Base-by-base conservation (phyloP, 2,329 filamentous ascomycete species). In the Chlorencoelia australis region DNA sequence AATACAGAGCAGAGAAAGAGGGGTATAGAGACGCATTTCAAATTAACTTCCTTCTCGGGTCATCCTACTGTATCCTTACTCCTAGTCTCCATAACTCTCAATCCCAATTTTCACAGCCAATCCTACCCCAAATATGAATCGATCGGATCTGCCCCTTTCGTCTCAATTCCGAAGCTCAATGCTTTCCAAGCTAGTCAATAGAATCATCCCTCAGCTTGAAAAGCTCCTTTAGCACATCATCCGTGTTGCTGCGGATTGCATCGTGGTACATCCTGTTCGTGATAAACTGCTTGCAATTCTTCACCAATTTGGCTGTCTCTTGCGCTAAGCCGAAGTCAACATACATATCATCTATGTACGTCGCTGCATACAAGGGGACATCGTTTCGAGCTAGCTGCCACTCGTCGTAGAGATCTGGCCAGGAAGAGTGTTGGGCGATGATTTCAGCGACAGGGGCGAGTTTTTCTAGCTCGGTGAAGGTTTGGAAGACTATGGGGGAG, bases 201-300 rank as follows among this genome's bases (percentile, higher is more conserved):
- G 64, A 63, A 48, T 78, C 72, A 42, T 94, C 86, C 46, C 86
- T 73, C 55, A 94, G 58, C 34, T 69, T 73, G 55, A 93, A 91
- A 3, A 94, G 64, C 50, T 81, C 73, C 49, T 73, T 73, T 51
- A 94, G 64, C 13, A 95, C 74, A 47, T 93, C 83, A 18, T 85
- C 81, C 4, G 79, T 67, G 59, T 75, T 82, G 34, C 70, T 69
- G 41, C 84, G 69, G 28, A 95, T 58, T 0, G 82, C 89, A 53
- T 91, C 81, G 59, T 96, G 89, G 54, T 91, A 91, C 69, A 94
- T 74, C 16, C 71, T 68, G 56, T 94, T 95, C 25, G 86, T 94
- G 53, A 91, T 75, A 50, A 81, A 91, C 26, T 84, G 77, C 63
- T 85, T 87, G 55, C 75, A 80, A 1, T 77, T 79, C 55, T 74